Conservation (phyloP, 441 rosid genomes). For the Mallotus repandus region DNA sequence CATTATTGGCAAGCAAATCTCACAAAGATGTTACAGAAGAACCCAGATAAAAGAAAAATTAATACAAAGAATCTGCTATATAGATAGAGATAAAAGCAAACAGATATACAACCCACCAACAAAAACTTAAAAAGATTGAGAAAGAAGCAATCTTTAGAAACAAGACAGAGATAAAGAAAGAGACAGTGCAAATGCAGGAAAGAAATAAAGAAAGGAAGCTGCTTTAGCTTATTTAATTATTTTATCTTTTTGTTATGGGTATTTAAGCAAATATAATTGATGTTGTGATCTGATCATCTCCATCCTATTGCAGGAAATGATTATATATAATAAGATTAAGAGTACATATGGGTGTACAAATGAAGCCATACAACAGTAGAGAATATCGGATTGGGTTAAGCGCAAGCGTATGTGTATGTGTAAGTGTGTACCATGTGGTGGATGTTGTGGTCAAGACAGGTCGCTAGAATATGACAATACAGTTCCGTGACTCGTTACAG, state of each 20-base stretch:
- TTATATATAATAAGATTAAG: no score
- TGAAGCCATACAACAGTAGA: no score
- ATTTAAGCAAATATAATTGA: not conserved
- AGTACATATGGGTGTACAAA: no score
- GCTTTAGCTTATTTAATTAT: not conserved
- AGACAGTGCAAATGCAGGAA: not conserved
- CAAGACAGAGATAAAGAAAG: not conserved
- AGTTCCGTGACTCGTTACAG: not conserved
- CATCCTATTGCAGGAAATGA: no score
- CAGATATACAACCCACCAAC: not conserved
- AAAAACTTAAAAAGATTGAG: not conserved
- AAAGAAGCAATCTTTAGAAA: not conserved
- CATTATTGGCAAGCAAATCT: slow-evolving; percentile 27
- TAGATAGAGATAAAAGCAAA: not conserved
- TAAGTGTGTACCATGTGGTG: not conserved
- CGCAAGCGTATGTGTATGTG: no score
- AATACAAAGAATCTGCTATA: not conserved
- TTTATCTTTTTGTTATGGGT: not conserved
- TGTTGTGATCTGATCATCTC: no score
- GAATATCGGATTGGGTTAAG: no score
- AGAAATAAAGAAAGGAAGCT: not conserved
- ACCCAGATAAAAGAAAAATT: not conserved
- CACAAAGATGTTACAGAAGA: slow-evolving; percentile 2
- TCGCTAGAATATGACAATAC: not conserved
- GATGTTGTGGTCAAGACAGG: slow-evolving; percentile 8